Evolutionary conservation across 805 yeast genomes (phyloP).

Genomic region (Ascoidea asiatica): DNA sequence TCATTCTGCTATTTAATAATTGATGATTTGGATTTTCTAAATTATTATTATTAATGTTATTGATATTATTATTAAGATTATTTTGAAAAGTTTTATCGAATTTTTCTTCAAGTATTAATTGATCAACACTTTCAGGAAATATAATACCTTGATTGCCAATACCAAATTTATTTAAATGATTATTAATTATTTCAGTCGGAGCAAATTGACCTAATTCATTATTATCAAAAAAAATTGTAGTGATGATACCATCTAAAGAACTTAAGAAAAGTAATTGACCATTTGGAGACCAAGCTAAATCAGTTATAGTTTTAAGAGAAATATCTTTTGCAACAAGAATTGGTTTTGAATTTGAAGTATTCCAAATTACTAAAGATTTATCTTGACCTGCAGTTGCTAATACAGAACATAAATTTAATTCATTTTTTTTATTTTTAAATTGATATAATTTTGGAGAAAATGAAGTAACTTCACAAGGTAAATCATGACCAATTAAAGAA

Average conservation of each 20-base stretch:
- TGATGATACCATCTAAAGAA: slow-evolving; percentile 75
- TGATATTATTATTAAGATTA: neutral
- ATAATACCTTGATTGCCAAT: slow-evolving; percentile 74
- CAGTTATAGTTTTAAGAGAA: slow-evolving; percentile 69
- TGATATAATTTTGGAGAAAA: slow-evolving; percentile 62
- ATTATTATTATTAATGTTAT: neutral
- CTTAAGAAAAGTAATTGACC: slow-evolving; percentile 65
- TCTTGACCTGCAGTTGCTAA: slow-evolving; percentile 97
- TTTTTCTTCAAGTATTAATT: slow-evolving; percentile 57
- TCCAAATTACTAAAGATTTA: slow-evolving; percentile 79
- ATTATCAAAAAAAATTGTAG: slow-evolving; percentile 48
- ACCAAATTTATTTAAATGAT: slow-evolving; percentile 72
- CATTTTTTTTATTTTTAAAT: slow-evolving; percentile 12
- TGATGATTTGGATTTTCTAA: neutral
- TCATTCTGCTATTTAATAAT: slow-evolving; percentile 9
- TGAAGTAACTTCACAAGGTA: slow-evolving; percentile 71
- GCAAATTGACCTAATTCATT: slow-evolving; percentile 50
- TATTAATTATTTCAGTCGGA: slow-evolving; percentile 52
- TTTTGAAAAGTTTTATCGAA: slow-evolving; percentile 23
- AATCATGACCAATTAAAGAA: slow-evolving; percentile 69
- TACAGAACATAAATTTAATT: slow-evolving; percentile 41
- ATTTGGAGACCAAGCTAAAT: slow-evolving; percentile 76
- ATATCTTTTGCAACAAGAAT: slow-evolving; percentile 69
- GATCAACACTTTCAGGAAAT: slow-evolving; percentile 79
- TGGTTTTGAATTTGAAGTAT: slow-evolving; percentile 64